Evolutionary conservation across 2,329 filamentous ascomycete genomes (phyloP).

Genomic region (Fusarium praegraminearum): DNA sequence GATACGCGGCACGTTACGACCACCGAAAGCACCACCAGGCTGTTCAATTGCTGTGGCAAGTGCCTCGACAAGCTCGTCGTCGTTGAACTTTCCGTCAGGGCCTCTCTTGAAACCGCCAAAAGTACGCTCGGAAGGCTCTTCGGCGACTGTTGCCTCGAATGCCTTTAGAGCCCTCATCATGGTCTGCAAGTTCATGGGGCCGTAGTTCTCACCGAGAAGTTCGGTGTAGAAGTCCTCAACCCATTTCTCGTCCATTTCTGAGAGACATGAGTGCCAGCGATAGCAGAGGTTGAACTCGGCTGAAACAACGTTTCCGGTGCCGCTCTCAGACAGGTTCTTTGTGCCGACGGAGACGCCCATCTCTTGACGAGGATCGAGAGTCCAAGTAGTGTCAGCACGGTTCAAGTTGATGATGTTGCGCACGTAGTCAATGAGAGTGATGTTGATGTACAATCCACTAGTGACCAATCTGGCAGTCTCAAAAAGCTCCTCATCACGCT

Average conservation of each 20-base stretch:
- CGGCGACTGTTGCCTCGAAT: conserved; percentile 70
- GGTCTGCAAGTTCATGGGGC: conserved; percentile 68
- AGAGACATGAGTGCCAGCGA: conserved; percentile 86
- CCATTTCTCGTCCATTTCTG: conserved; percentile 81
- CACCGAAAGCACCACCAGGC: conserved; percentile 79
- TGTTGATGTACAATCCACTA: conserved; percentile 81
- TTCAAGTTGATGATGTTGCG: conserved; percentile 77
- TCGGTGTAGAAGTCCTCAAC: conserved; percentile 75
- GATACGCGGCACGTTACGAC: conserved; percentile 77
- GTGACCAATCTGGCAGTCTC: conserved; percentile 82
- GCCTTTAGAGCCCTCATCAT: conserved; percentile 72
- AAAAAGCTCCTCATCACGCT: conserved; percentile 82
- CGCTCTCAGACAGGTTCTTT: conserved; percentile 71
- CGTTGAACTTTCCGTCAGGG: conserved; percentile 75
- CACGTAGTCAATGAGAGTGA: conserved; percentile 82
- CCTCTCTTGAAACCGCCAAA: conserved; percentile 76
- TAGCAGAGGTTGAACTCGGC: conserved; percentile 92
- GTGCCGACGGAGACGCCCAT: conserved; percentile 69
- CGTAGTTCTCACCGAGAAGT: conserved; percentile 68
- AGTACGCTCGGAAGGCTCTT: conserved; percentile 75
- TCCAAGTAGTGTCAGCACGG: conserved; percentile 77
- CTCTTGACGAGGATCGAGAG: conserved; percentile 79
- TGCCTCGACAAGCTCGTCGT: conserved; percentile 81
- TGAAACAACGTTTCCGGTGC: conserved; percentile 84
- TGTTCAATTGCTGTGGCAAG: conserved; percentile 79